phyloP scores from a whole-genome alignment of 805 yeast species.

The Brettanomyces sp. region DNA sequence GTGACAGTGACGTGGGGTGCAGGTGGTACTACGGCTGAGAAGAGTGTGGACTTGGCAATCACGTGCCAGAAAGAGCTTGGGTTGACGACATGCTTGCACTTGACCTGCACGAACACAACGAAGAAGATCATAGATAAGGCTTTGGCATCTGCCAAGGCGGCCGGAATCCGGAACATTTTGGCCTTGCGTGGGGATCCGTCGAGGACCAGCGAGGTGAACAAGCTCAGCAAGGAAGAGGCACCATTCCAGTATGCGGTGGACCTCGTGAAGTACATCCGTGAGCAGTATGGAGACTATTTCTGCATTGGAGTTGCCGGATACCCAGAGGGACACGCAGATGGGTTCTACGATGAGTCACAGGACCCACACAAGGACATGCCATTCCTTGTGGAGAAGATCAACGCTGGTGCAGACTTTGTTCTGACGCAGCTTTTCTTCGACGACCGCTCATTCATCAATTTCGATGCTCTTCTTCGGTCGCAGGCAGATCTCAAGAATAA shows the following conservation, averaged over 20 bases:
- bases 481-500: slow-evolving; percentile 26
- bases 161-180: slow-evolving; percentile 81
- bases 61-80: slow-evolving; percentile 67
- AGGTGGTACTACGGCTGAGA: slow-evolving; percentile 87
- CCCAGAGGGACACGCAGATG: slow-evolving; percentile 96
- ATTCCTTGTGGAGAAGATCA: slow-evolving; percentile 69
- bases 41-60: slow-evolving; percentile 75
- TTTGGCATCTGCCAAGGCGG: slow-evolving; percentile 53
- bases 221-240: slow-evolving; percentile 27
- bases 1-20: slow-evolving; percentile 98
- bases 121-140: slow-evolving; percentile 71
- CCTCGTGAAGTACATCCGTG: slow-evolving; percentile 69
- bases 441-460: slow-evolving; percentile 62
- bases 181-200: slow-evolving; percentile 97
- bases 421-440: slow-evolving; percentile 90
- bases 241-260: slow-evolving; percentile 75
- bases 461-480: slow-evolving; percentile 43
- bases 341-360: slow-evolving; percentile 59
- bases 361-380: slow-evolving; percentile 65
- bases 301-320: slow-evolving; percentile 96
- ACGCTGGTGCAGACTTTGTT: slow-evolving; percentile 92
- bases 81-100: slow-evolving; percentile 85
- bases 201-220: slow-evolving; percentile 49
- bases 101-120: slow-evolving; percentile 93
- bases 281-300: slow-evolving; percentile 67